Base-by-base conservation (phyloP, 257 asterid genomes). In the Cynanchum wilfordii region DNA sequence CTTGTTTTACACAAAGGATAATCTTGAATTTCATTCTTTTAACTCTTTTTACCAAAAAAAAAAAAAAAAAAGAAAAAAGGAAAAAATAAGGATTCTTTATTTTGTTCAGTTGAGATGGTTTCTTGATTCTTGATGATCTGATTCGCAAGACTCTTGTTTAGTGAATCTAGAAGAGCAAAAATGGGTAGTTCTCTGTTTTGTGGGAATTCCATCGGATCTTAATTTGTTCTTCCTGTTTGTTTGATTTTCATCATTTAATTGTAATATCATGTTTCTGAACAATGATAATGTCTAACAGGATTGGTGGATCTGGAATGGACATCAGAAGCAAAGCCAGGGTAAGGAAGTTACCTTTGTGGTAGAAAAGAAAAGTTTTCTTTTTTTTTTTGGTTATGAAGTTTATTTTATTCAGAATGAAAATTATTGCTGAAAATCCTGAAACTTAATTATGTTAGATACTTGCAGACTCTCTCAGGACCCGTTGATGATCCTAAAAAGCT, bases 271-370 rank as follows among this genome's bases (percentile, higher is more conserved):
- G 69, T 24, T 13, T 25, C 15, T 42, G n/a, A 5, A n/a, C 19
- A 42, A 36, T 36, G 13, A 1, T 72, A 27, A 25, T 51, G 55
- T 24, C 74, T 67, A 6, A 76, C 83, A 94, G 98, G 98, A 82
- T 91, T 5, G 98, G 98, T 47, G 98, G 98, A 57, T 84, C 96
- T 3, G 98, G 98, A 58, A 82, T 94, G 89, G 98, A 94, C 76
- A 36, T 94, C 27, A 83, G 97, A 85, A 94, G 98, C 87, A 94
- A 94, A 81, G 97, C 95, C 73, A 88, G 93, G 87, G 98, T 89
- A 83, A 75, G 70, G 68, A n/a, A 12, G 63, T 36, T 76, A n/a
- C 20, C 45, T 50, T 60, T 65, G 40, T 56, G 29, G 24, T 22
- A 22, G n/a, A n/a, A n/a, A 16, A 22, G n/a, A n/a, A n/a, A 16